These are phyloP conservation scores for Phytophthora boehmeriae DNA, from an alignment of 352 stramenopile species.

Conservation along the genomic window DNA sequence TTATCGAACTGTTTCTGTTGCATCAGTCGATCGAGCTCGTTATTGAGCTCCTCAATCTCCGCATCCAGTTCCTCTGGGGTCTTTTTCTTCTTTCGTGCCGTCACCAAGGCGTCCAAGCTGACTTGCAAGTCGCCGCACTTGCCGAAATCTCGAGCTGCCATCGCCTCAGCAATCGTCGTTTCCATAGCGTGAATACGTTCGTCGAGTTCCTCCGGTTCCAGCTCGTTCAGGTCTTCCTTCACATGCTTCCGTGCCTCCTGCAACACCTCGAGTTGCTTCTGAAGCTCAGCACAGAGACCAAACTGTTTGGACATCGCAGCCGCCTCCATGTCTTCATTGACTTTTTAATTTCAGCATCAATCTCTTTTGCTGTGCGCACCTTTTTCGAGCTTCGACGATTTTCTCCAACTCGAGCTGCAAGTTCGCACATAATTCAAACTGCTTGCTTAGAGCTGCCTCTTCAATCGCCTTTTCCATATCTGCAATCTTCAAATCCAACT, in stretches of 20 bases:
- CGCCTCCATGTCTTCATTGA: slow-evolving; percentile 81
- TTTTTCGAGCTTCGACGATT: slow-evolving; percentile 83
- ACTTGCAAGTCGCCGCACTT: slow-evolving; percentile 75
- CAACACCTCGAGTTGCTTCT: slow-evolving; percentile 82
- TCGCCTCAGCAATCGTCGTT: slow-evolving; percentile 68
- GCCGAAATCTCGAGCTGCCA: slow-evolving; percentile 82
- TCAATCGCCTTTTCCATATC: slow-evolving; percentile 81
- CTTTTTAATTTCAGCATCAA: slow-evolving; percentile 80
- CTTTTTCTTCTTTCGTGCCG: slow-evolving; percentile 86
- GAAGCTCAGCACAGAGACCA: slow-evolving; percentile 75
- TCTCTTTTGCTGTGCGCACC: slow-evolving; percentile 87
- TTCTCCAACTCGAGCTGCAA: slow-evolving; percentile 86
- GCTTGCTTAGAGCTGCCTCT: slow-evolving; percentile 77
- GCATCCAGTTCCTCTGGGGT: slow-evolving; percentile 83
- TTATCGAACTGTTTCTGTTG: slow-evolving; percentile 88
- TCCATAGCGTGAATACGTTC: slow-evolving; percentile 79
- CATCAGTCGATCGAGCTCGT: slow-evolving; percentile 70
- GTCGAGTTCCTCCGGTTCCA: slow-evolving; percentile 83
- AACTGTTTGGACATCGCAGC: slow-evolving; percentile 83
- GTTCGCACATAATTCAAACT: slow-evolving; percentile 86
- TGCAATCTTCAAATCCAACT: slow-evolving; percentile 77
- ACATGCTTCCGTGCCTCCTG: slow-evolving; percentile 76
- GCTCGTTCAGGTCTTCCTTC: slow-evolving; percentile 87
- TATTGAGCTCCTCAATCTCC: slow-evolving; percentile 78
- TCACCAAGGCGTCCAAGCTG: slow-evolving; percentile 70